Evolutionary conservation across 2,329 filamentous ascomycete species (phyloP).

Genomic region (Aspergillus latus): DNA sequence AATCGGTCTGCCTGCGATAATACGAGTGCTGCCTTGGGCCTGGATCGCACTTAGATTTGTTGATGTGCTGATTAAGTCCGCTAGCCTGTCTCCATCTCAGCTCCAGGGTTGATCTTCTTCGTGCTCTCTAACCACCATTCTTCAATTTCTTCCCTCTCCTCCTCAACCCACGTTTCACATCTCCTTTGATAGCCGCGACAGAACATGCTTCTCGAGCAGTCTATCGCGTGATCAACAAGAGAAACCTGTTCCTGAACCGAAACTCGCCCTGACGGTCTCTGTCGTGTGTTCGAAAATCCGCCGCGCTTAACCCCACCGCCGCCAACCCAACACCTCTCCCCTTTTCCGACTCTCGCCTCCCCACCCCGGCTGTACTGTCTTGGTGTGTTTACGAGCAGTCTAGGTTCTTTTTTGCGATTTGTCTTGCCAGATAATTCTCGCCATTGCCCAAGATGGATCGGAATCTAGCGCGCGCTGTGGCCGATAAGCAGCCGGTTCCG

Average conservation of each 20-base stretch:
- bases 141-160: slow-evolving; percentile 2
- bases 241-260: slow-evolving; percentile 3
- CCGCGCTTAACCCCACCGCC: slow-evolving; percentile 26
- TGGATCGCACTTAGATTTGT: neutral
- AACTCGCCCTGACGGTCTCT: neutral
- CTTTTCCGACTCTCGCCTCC: slow-evolving; percentile 11
- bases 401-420: slow-evolving; percentile 18
- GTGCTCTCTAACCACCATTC: neutral
- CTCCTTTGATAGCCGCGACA: neutral
- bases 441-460: slow-evolving; percentile 40
- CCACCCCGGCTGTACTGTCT: slow-evolving; percentile 1
- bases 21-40: neutral
- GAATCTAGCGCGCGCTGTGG: slow-evolving; percentile 78
- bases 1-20: neutral
- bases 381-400: slow-evolving; percentile 13
- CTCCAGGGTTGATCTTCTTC: neutral
- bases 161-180: neutral
- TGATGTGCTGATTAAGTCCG: neutral
- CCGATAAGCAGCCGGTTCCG: slow-evolving; percentile 90
- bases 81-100: slow-evolving; percentile 3
- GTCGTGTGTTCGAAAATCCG: slow-evolving; percentile 21
- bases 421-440: slow-evolving; percentile 10
- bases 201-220: slow-evolving; percentile 3
- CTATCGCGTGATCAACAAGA: slow-evolving; percentile 1
- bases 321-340: slow-evolving; percentile 11